A percentile compares a stretch with the other conserved stretches of the same genome.
Evolutionary conservation across 495 filamentous ascomycete genomes (phyloP).

Genomic region (Penicillium coffeae): DNA sequence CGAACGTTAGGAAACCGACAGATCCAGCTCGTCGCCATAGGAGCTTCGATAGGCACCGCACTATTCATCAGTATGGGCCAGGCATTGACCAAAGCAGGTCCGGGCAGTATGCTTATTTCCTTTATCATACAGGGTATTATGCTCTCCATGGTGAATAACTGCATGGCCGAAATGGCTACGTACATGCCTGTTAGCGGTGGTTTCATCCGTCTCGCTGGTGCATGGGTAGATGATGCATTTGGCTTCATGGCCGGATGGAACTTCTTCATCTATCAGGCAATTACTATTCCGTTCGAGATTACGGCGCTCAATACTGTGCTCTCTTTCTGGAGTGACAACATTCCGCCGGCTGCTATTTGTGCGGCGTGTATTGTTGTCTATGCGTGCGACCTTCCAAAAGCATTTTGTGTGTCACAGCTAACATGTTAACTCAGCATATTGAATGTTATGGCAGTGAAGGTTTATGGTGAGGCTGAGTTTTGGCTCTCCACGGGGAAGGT

Average conservation of each 20-base stretch:
- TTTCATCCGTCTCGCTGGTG: conserved; percentile 81
- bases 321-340: conserved; percentile 59
- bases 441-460: conserved; percentile 50
- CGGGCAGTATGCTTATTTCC: conserved; percentile 47
- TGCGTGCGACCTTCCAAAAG: too few species aligned
- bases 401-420: too few species aligned
- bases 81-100: conserved; percentile 43
- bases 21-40: conserved; percentile 55
- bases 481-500: conserved; percentile 69
- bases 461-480: conserved; percentile 67
- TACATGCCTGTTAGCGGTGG: conserved; percentile 54
- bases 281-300: conserved; percentile 69
- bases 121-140: conserved; percentile 32
- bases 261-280: conserved; percentile 57
- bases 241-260: conserved; percentile 53
- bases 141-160: conserved; percentile 33
- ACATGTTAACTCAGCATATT: conserved; percentile 5
- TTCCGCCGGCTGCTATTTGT: conserved; percentile 44
- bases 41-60: conserved; percentile 58
- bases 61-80: conserved; percentile 45
- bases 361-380: too few species aligned
- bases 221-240: conserved; percentile 66
- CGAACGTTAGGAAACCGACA: too few species aligned
- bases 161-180: conserved; percentile 46
- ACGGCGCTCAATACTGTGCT: conserved; percentile 65